Evolutionary conservation across 345 rosid species (phyloP).

Genomic region (Aethionema arabicum): DNA sequence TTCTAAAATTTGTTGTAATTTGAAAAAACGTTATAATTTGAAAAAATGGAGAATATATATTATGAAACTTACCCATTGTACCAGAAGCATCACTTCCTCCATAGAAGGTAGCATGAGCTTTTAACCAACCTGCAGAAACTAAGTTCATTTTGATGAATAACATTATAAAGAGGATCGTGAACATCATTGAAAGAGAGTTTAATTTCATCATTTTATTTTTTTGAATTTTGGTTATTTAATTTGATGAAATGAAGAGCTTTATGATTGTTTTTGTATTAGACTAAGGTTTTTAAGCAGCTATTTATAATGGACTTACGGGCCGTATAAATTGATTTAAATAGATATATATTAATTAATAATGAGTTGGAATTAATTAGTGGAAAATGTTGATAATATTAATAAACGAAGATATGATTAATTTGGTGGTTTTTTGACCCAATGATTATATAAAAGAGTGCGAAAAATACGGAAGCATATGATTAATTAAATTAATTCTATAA

Average conservation of each 20-base stretch:
- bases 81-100: slow-evolving; percentile 67
- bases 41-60: no score
- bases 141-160: slow-evolving; percentile 22
- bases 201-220: slow-evolving; percentile 34
- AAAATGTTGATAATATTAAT: slow-evolving; percentile 24
- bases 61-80: slow-evolving; percentile 64
- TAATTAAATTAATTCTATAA: slow-evolving; percentile 26
- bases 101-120: slow-evolving; percentile 64
- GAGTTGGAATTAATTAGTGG: slow-evolving; percentile 31
- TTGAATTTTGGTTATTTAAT: not conserved
- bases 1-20: no score
- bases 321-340: slow-evolving; percentile 1
- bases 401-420: slow-evolving; percentile 14
- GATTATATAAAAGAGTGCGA: slow-evolving; percentile 29
- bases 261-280: slow-evolving; percentile 24
- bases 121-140: slow-evolving; percentile 50
- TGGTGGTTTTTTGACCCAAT: slow-evolving; percentile 35
- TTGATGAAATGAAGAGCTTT: slow-evolving; percentile 8
- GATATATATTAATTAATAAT: not conserved
- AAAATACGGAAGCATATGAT: slow-evolving; percentile 31
- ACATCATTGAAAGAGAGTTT: slow-evolving; percentile 14
- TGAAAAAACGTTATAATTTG: no score
- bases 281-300: slow-evolving; percentile 23
- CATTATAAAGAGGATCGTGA: slow-evolving; percentile 36
- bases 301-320: slow-evolving; percentile 38